These are phyloP conservation scores for Nemophila menziesii DNA, from an alignment of 257 asterid species.

Conservation along the genomic window DNA sequence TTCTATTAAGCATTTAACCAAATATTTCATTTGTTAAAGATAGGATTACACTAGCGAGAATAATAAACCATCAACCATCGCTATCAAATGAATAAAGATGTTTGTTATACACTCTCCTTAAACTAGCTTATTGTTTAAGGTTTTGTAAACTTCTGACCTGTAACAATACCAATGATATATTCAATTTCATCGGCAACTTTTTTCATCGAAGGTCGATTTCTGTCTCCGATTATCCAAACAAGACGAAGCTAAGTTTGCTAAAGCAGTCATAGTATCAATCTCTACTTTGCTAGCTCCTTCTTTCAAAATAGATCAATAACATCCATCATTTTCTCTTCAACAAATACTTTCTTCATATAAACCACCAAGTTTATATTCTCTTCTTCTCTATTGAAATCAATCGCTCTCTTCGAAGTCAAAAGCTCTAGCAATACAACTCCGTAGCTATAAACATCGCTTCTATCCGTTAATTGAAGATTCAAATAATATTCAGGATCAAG, in stretches of 20 bases:
- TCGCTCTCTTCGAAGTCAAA: slow-evolving; percentile 35
- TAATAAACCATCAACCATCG: too few species aligned
- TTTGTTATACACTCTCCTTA: too few species aligned
- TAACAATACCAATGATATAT: slow-evolving; percentile 35
- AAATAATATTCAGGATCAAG: slow-evolving; percentile 51
- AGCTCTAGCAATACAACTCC: slow-evolving; percentile 53
- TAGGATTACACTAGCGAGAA: too few species aligned
- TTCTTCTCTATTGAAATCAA: slow-evolving; percentile 47
- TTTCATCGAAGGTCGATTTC: slow-evolving; percentile 58
- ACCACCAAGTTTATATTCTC: slow-evolving; percentile 53
- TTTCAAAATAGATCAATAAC: slow-evolving; percentile 33
- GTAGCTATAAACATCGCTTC: slow-evolving; percentile 52
- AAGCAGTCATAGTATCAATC: slow-evolving; percentile 48
- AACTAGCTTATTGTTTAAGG: too few species aligned
- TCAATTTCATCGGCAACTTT: slow-evolving; percentile 63
- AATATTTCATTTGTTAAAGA: too few species aligned
- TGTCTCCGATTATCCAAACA: slow-evolving; percentile 49
- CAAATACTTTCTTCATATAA: slow-evolving; percentile 36
- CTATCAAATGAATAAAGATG: too few species aligned
- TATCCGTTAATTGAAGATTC: slow-evolving; percentile 35
- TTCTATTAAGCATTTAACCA: too few species aligned
- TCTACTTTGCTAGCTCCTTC: slow-evolving; percentile 37
- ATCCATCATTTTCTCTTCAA: slow-evolving; percentile 31
- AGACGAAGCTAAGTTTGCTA: slow-evolving; percentile 44
- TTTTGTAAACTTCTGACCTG: slow-evolving; percentile 22